Evolutionary conservation across 495 filamentous ascomycete genomes (phyloP).

Genomic region (Xylaria cubensis): DNA sequence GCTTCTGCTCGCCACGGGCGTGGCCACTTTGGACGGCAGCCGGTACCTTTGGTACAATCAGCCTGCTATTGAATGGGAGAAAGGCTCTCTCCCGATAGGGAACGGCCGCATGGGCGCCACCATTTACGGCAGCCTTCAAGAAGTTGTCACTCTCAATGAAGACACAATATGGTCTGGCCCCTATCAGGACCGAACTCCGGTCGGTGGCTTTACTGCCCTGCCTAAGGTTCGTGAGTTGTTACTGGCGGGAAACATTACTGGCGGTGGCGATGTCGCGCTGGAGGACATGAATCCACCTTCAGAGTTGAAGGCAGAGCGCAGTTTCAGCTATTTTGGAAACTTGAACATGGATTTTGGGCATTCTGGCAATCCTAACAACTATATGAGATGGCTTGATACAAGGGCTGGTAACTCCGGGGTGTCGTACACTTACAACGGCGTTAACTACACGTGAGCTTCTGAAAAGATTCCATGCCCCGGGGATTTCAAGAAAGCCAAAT

Average conservation of each 20-base stretch:
- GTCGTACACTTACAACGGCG: conserved; percentile 21
- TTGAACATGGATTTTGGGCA: conserved; percentile 56
- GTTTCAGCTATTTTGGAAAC: conserved; percentile 56
- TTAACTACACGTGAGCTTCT: conserved; percentile 23
- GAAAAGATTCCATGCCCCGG: background rate
- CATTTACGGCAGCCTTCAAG: conserved; percentile 53
- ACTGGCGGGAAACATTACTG: conserved; percentile 45
- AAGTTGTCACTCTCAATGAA: conserved; percentile 50
- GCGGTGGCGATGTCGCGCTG: conserved; percentile 50
- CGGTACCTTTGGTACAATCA: conserved; percentile 22
- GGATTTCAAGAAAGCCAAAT: background rate
- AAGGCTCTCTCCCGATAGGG: conserved; percentile 44
- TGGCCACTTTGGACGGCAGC: conserved; percentile 12
- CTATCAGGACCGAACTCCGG: conserved; percentile 52
- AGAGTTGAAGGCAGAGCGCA: conserved; percentile 46
- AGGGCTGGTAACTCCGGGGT: conserved; percentile 20
- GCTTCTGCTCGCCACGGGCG: conserved; percentile 12
- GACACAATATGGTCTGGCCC: conserved; percentile 61
- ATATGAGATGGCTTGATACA: conserved; percentile 51
- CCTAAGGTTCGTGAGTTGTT: conserved; percentile 51
- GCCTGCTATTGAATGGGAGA: conserved; percentile 32
- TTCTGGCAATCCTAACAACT: conserved; percentile 38
- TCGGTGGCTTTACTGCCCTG: conserved; percentile 41
- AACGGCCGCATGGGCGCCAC: conserved; percentile 59
- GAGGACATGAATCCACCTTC: conserved; percentile 50